These are phyloP conservation scores for Dryas octopetala DNA, from an alignment of 306 rosid genomes.

Conservation along the genomic window DNA sequence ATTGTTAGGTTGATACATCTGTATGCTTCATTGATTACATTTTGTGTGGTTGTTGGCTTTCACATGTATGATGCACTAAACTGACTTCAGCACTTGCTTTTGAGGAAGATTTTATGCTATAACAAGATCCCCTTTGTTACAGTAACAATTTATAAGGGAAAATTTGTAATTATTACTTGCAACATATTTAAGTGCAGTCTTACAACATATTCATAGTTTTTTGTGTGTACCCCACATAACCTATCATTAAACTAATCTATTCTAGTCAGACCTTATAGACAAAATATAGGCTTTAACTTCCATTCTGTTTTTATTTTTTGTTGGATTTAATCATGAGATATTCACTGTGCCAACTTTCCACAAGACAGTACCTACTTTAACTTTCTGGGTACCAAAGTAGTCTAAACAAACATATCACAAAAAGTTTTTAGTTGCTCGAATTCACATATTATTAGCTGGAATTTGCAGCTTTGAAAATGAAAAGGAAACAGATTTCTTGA, in stretches of 20 bases:
- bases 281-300: too few species aligned
- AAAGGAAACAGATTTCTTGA: neutral
- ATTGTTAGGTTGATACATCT: slow-evolving; percentile 13
- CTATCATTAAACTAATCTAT: neutral
- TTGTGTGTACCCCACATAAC: neutral
- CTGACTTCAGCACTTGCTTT: neutral
- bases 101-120: neutral
- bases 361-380: neutral
- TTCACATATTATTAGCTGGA: neutral
- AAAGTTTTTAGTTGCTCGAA: neutral
- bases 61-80: neutral
- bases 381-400: slow-evolving; percentile 1
- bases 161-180: slow-evolving; percentile 1
- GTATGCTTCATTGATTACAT: slow-evolving; percentile 7
- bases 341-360: neutral
- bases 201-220: neutral
- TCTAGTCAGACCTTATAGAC: too few species aligned
- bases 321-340: neutral
- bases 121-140: neutral
- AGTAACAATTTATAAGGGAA: neutral
- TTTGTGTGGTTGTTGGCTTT: neutral
- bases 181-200: neutral
- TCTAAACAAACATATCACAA: neutral
- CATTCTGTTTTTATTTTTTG: neutral
- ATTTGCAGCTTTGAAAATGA: neutral